phyloP scores from a whole-genome alignment of 768 basidiomycete species.

The Rickenella mellea region DNA sequence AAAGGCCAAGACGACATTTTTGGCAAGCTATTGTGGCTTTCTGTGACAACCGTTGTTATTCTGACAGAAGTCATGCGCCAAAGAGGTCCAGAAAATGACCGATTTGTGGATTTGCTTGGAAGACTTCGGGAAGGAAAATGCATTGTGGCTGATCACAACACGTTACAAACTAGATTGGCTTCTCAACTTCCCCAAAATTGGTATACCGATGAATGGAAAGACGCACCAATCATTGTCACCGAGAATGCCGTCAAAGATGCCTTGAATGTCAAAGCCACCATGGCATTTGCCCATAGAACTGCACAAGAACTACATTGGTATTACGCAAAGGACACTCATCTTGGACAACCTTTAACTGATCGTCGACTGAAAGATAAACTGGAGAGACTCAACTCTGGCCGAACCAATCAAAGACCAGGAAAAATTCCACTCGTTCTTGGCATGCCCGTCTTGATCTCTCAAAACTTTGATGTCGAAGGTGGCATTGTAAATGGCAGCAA shows the following conservation, averaged over 20 bases:
- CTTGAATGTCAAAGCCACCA: slow-evolving; percentile 19
- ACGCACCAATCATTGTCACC: slow-evolving; percentile 25
- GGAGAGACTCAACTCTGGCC: slow-evolving; percentile 13
- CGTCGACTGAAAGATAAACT: slow-evolving; percentile 6
- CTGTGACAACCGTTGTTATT: slow-evolving; percentile 19
- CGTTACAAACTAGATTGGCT: slow-evolving; percentile 12
- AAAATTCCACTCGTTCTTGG: slow-evolving; percentile 25
- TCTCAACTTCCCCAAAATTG: slow-evolving; percentile 1
- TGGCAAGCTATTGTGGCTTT: slow-evolving; percentile 26
- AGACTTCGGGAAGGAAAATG: slow-evolving; percentile 19
- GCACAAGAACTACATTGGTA: slow-evolving; percentile 18
- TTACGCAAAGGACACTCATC: slow-evolving; percentile 16
- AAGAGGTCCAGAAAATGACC: slow-evolving; percentile 10
- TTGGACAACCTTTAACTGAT: slow-evolving; percentile 7
- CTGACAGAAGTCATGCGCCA: slow-evolving; percentile 20
- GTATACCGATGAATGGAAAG: slow-evolving; percentile 11
- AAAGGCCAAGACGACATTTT: slow-evolving; percentile 12
- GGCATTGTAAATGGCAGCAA: slow-evolving; percentile 27
- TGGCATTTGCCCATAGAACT: slow-evolving; percentile 16
- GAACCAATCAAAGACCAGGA: slow-evolving; percentile 21
- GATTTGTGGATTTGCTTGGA: slow-evolving; percentile 15
- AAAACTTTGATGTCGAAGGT: slow-evolving; percentile 28
- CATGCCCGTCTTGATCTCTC: slow-evolving; percentile 28
- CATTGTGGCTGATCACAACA: slow-evolving; percentile 13
- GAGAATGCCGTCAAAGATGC: slow-evolving; percentile 27